Evolutionary conservation across 2,329 filamentous ascomycete genomes (phyloP), one percentile per base, ranked within the genome.

Genomic region (Chaetomiaceae sp.): DNA sequence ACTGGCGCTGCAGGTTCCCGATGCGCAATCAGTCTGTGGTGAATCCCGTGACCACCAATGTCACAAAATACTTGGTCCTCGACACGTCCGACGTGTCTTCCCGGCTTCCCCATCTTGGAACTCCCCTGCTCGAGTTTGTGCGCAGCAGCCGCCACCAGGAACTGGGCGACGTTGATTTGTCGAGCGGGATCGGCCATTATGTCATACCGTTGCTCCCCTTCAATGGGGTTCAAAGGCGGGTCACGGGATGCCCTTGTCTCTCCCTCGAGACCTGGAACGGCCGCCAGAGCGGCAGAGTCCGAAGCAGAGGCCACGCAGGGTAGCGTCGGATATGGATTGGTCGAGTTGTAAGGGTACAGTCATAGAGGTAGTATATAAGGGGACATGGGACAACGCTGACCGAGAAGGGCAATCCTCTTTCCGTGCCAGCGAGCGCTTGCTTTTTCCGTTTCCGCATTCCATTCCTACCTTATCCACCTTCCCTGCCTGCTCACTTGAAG

Each of bases 201-300:
- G 57, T 57, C 57, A 58, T 58, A 57, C 48, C 19, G 7, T 41
- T 16, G 16, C 43, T 21, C 25, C 37, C 47, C 27, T 34, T 51
- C 51, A 49, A 48, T n/a, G n/a, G 48, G 53, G 41, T 41, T 45
- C 40, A 48, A 47, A 20, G 30, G 27, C 39, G 31, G 38, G 42
- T 39, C 23, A 37, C 23, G 20, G 21, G 43, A 30, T 13, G 14
- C 30, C 30, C 14, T 27, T 31, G 37, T 13, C 27, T 16, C 33
- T n/a, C 31, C 30, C 19, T 25, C 21, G 30, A 34, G 20, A 41
- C 37, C 8, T 5, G 3, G 39, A 25, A 14, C 20, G 14, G 31
- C 39, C n/a, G n/a, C n/a, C n/a, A n/a, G n/a, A 34, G 8, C 31
- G 14, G 6, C 25, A 35, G 16, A 30, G 17, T 9, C 10, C n/a